These are phyloP conservation scores for Suillus fuscotomentosus DNA, from an alignment of 768 basidiomycete species.

Conservation along the genomic window DNA sequence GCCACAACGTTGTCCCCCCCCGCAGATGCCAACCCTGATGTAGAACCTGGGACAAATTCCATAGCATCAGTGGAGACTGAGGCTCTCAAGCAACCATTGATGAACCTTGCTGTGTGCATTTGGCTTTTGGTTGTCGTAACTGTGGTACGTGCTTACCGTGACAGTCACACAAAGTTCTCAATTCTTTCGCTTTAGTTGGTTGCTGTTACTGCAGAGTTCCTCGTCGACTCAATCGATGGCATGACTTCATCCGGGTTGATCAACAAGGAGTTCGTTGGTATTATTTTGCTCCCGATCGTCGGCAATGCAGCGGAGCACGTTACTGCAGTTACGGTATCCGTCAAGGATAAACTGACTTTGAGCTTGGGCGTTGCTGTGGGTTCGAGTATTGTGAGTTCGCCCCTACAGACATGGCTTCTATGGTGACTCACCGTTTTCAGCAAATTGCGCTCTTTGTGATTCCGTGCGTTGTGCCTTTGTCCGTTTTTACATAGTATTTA, in stretches of 20 bases:
- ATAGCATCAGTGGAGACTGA: conserved; percentile 21
- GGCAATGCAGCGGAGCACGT: conserved; percentile 91
- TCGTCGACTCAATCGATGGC: conserved; percentile 83
- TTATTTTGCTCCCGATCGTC: conserved; percentile 88
- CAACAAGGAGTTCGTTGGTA: conserved; percentile 78
- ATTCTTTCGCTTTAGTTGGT: conserved; percentile 38
- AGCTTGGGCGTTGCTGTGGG: conserved; percentile 90
- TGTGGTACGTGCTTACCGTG: conserved; percentile 42
- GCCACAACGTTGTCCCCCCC: not conserved
- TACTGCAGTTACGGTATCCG: conserved; percentile 88
- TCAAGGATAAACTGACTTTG: conserved; percentile 85
- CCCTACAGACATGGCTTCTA: not conserved
- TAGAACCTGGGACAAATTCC: conserved; percentile 1
- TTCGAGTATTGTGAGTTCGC: conserved; percentile 64
- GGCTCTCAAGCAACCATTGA: conserved; percentile 36
- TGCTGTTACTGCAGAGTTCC: conserved; percentile 56
- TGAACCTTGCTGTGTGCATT: conserved; percentile 56
- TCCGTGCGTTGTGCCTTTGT: conserved; percentile 38
- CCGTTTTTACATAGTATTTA: conserved; percentile 6
- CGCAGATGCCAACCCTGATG: not conserved
- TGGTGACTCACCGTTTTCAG: conserved; percentile 30
- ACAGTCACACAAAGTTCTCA: not conserved
- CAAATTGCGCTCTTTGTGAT: conserved; percentile 75
- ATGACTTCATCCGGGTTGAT: conserved; percentile 58
- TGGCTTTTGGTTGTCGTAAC: conserved; percentile 57